Percentiles rank a stretch among this genome's conserved stretches.
Evolutionary conservation across 2,329 filamentous ascomycete genomes (phyloP).

Genomic region (Talaromyces sp.): DNA sequence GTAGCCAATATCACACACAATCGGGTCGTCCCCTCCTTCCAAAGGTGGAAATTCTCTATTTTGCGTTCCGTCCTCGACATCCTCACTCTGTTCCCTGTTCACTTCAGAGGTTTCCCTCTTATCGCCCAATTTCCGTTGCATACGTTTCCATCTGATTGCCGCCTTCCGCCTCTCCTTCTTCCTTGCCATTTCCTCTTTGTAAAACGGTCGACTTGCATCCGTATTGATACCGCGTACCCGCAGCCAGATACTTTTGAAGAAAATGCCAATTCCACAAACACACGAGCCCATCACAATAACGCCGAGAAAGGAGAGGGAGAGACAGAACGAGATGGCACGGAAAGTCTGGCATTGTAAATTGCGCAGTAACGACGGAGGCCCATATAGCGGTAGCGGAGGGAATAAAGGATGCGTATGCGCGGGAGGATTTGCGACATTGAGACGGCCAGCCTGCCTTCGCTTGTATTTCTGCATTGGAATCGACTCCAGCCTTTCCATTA

Average conservation of each 20-base stretch:
- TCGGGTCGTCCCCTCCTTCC: constrained; percentile 72
- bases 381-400: constrained; percentile 76
- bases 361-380: constrained; percentile 62
- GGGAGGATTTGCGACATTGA: constrained; percentile 13
- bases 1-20: constrained; percentile 74
- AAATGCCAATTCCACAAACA: constrained; percentile 57
- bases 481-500: not conserved
- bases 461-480: not conserved
- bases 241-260: constrained; percentile 46
- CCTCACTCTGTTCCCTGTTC: constrained; percentile 35
- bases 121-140: constrained; percentile 28
- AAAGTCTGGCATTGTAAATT: constrained; percentile 62
- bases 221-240: constrained; percentile 56
- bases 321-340: constrained; percentile 61
- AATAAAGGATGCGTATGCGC: constrained; percentile 72
- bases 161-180: constrained; percentile 51
- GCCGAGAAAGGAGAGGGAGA: constrained; percentile 71
- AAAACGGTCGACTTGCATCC: constrained; percentile 59
- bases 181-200: constrained; percentile 63
- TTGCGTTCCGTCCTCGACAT: constrained; percentile 16
- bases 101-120: constrained; percentile 25
- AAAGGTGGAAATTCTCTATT: constrained; percentile 60
- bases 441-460: constrained; percentile 2
- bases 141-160: constrained; percentile 56
- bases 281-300: constrained; percentile 70